Evolutionary conservation across 305 asterid genomes (phyloP).

Genomic region (Salvia sclarea): DNA sequence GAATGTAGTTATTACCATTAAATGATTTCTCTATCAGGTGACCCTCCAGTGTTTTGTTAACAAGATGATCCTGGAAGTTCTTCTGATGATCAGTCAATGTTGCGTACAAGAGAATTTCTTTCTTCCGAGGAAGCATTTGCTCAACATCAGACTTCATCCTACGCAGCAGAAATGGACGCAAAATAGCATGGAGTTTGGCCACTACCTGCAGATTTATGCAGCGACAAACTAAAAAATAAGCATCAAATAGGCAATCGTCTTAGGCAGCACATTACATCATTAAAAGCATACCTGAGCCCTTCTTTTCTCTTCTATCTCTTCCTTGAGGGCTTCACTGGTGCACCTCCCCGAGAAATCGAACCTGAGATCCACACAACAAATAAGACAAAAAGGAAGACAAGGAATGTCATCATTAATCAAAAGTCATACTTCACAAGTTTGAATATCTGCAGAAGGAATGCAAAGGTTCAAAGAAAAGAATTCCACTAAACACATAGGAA

Average conservation of each 20-base stretch:
- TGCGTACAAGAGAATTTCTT: conserved; percentile 89
- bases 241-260: conserved; percentile 11
- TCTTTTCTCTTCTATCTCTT: conserved; percentile 85
- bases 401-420: not conserved
- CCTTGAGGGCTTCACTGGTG: conserved; percentile 59
- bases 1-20: conserved; percentile 43
- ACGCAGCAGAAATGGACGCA: conserved; percentile 93
- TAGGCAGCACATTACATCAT: conserved; percentile 20
- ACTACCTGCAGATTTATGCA: conserved; percentile 64
- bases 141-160: conserved; percentile 94
- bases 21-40: conserved; percentile 51
- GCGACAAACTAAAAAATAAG: conserved; percentile 19
- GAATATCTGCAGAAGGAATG: not conserved
- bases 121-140: conserved; percentile 84
- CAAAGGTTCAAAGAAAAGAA: not conserved
- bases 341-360: conserved; percentile 89
- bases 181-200: conserved; percentile 88
- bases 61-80: conserved; percentile 81
- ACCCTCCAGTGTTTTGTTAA: conserved; percentile 75
- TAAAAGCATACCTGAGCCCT: conserved; percentile 62
- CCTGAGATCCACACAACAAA: conserved; percentile 51
- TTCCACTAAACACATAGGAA: not conserved
- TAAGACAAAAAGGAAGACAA: conserved; percentile 15
- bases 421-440: not conserved
- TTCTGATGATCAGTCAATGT: conserved; percentile 82